phyloP scores from a whole-genome alignment of 257 asterid species.

The Thymus quinquecostatus region DNA sequence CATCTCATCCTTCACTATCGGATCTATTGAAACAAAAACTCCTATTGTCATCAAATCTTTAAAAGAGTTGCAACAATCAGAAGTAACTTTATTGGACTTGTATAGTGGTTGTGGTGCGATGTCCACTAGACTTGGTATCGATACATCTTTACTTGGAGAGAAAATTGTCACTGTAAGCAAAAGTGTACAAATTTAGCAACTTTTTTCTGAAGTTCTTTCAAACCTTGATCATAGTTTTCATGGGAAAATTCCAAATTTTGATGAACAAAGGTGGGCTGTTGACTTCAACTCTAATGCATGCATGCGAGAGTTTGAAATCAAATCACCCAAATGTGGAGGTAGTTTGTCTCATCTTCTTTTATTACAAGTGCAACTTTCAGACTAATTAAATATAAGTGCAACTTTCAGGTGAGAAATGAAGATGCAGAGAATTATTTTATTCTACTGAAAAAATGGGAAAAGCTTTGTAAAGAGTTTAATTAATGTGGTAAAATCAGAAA shows the following conservation, averaged over 20 bases:
- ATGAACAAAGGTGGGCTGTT: slow-evolving; percentile 38
- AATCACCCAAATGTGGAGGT: slow-evolving; percentile 58
- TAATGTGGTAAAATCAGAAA: slow-evolving; percentile 19
- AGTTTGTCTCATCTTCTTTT: not conserved
- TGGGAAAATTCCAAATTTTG: not conserved
- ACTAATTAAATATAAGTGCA: not conserved
- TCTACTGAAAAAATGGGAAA: slow-evolving; percentile 48
- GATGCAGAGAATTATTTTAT: slow-evolving; percentile 40
- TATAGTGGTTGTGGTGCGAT: slow-evolving; percentile 45
- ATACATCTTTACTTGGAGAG: slow-evolving; percentile 33
- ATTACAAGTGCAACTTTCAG: not conserved
- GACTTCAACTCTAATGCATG: slow-evolving; percentile 34
- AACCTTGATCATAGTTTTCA: not conserved
- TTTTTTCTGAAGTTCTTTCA: not conserved
- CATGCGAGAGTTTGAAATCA: slow-evolving; percentile 45
- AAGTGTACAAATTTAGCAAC: not conserved
- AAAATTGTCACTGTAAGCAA: slow-evolving; percentile 28
- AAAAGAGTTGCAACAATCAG: not conserved
- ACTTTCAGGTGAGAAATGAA: slow-evolving; percentile 48
- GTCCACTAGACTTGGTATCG: slow-evolving; percentile 39
- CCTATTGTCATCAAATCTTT: not conserved
- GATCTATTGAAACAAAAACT: not conserved
- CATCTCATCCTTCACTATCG: not conserved
- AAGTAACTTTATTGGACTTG: slow-evolving; percentile 27
- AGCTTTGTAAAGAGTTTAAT: slow-evolving; percentile 38